Evolutionary conservation across 2,329 filamentous ascomycete species (phyloP), one percentile per base, ranked within the genome.

Genomic region (Colletotrichum paranaense): DNA sequence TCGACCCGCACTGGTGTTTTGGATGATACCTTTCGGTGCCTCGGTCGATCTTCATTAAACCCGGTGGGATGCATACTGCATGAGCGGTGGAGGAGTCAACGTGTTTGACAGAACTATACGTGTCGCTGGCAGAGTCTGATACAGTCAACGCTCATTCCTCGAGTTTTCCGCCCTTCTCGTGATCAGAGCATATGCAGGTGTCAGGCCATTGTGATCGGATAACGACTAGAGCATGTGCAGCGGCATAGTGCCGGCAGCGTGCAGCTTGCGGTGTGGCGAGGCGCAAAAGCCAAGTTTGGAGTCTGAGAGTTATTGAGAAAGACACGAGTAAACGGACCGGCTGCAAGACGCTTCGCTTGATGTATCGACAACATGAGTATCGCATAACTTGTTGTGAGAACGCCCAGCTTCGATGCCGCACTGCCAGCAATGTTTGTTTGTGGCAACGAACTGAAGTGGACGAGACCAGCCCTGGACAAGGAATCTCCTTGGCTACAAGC

Each of bases 41-140:
- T 35, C 52, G 14, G 19, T 19, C 9, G 3, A 30, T 56, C 26
- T 64, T 28, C 26, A n/a, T 22, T 56, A 16, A 16, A 22, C 52
- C 49, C 22, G n/a, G 28, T 52, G 30, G 52, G 9, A 28, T 24
- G 28, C 19, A 52, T 49, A 28, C 22, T 52, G 57, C 49, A 68
- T 62, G 14, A 14, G 32, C 8, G 35, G 22, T 7, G 42, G 42
- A 49, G 35, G 22, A 30, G 57, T 49, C 49, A 68, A 72, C 35
- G 22, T 62, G 49, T n/a, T 56, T 68, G 57, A 72, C 55, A 71
- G 56, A 62, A 68, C 35, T 52, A 19, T 62, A 7, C 30, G 16
- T 46, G 1, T n/a, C 35, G 35, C 26, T 14, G 35, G 14, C 22
- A 19, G 9, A 52, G 14, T 16, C 16, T 57, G 38, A 62, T 30